phyloP scores from a whole-genome alignment of 306 rosid species.

The Cicer chorassanicum region DNA sequence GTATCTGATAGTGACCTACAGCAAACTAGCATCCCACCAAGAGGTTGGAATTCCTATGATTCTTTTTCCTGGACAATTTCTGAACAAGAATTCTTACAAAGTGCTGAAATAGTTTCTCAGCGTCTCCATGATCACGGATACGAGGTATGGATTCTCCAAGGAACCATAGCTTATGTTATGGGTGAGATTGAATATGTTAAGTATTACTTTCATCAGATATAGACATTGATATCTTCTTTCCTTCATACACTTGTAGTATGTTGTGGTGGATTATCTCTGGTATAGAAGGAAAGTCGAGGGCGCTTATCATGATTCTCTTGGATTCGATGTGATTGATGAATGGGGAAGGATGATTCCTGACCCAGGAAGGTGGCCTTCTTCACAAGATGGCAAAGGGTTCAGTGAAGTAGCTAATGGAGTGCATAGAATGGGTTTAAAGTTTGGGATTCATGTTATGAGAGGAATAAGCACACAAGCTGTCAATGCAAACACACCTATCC shows the following conservation, averaged over 20 bases:
- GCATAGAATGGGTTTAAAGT: slow-evolving; percentile 82
- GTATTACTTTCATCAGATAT: slow-evolving; percentile 19
- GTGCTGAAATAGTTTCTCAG: slow-evolving; percentile 57
- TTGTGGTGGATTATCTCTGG: slow-evolving; percentile 96
- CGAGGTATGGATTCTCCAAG: slow-evolving; percentile 45
- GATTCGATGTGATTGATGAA: slow-evolving; percentile 87
- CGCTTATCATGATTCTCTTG: slow-evolving; percentile 74
- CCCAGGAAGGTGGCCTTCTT: slow-evolving; percentile 91
- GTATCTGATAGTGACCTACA: slow-evolving; percentile 36
- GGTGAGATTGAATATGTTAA: slow-evolving; percentile 25
- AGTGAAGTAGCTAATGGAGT: slow-evolving; percentile 69
- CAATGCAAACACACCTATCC: slow-evolving; percentile 81
- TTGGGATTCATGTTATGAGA: slow-evolving; percentile 96
- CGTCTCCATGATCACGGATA: slow-evolving; percentile 52
- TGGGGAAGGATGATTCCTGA: slow-evolving; percentile 97
- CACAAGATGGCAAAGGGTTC: slow-evolving; percentile 76
- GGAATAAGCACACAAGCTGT: slow-evolving; percentile 97
- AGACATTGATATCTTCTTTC: slow-evolving; percentile 35
- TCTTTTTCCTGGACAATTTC: slow-evolving; percentile 86
- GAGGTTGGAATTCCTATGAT: slow-evolving; percentile 99
- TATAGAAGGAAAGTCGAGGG: slow-evolving; percentile 80
- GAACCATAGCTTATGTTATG: neutral
- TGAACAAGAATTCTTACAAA: slow-evolving; percentile 72
- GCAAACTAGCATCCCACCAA: slow-evolving; percentile 76
- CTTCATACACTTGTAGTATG: slow-evolving; percentile 67